Evolutionary conservation across 2,329 filamentous ascomycete genomes (phyloP).

Genomic region (Ceratocystis albifundus): DNA sequence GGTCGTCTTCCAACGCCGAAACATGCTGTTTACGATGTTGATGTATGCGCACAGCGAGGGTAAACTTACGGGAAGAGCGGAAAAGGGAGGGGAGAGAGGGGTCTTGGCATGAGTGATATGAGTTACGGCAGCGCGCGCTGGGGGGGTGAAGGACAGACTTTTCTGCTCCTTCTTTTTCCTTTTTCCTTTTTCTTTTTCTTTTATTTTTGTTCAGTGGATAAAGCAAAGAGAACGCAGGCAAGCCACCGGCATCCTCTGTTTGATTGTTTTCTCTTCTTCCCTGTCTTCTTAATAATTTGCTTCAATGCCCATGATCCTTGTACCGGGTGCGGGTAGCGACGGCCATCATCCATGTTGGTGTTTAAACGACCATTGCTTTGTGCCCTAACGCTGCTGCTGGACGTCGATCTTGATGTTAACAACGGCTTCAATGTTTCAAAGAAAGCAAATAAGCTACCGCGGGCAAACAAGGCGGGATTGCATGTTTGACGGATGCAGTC

Average conservation of each 20-base stretch:
- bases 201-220: neutral
- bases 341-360: conserved; percentile 3
- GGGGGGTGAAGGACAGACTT: neutral
- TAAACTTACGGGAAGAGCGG: neutral
- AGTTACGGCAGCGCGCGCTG: neutral
- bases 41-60: neutral
- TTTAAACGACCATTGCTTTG: conserved; percentile 3
- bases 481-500: too few relatives aligned
- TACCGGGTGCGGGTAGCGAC: neutral
- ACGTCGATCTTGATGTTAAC: conserved; percentile 5
- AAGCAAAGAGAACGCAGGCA: neutral
- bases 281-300: neutral
- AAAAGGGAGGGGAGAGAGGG: neutral
- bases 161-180: neutral
- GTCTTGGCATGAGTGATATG: neutral
- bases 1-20: neutral
- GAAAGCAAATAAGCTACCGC: too few relatives aligned
- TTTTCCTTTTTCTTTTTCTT: neutral
- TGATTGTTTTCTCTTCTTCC: neutral
- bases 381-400: neutral
- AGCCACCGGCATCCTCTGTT: neutral
- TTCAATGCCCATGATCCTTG: conserved; percentile 10
- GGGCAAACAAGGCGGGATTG: too few relatives aligned
- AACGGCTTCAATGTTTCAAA: neutral
- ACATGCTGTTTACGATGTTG: neutral